Conservation (phyloP, 1,284 basidiomycete species). For the Pyrrhoderma noxium region DNA sequence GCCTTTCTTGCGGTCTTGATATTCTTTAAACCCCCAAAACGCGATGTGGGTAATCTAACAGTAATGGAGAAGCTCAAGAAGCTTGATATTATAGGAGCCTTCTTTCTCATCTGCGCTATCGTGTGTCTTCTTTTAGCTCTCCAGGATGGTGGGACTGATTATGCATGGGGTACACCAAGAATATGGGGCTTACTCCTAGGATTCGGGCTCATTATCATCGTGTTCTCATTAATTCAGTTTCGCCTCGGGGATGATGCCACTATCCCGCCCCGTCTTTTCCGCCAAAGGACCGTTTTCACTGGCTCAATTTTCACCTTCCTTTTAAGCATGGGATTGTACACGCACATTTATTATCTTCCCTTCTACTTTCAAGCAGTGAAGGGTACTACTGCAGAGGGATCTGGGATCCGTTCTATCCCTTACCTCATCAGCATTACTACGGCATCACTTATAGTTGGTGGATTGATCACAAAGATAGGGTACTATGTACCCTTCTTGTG, state of each 20-base stretch:
- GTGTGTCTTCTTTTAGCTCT: conserved; percentile 35
- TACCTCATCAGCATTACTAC: conserved; percentile 53
- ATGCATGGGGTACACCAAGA: conserved; percentile 28
- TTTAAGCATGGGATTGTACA: conserved; percentile 33
- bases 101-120: conserved; percentile 30
- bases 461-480: conserved; percentile 28
- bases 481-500: conserved; percentile 34
- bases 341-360: conserved; percentile 28
- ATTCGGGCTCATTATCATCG: conserved; percentile 29
- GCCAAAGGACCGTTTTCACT: conserved; percentile 28
- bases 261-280: conserved; percentile 23
- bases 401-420: conserved; percentile 55
- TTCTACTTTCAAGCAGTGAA: conserved; percentile 39
- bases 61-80: conserved; percentile 23
- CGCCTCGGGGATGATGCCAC: conserved; percentile 28
- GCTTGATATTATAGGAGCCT: conserved; percentile 34
- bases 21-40: conserved; percentile 26
- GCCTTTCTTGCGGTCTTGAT: conserved; percentile 31
- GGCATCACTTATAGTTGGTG: conserved; percentile 33
- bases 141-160: conserved; percentile 35
- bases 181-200: conserved; percentile 29
- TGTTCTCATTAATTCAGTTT: conserved; percentile 32
- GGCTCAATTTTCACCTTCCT: conserved; percentile 30
- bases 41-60: conserved; percentile 17
- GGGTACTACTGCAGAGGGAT: conserved; percentile 36